Base-by-base conservation (phyloP, 768 basidiomycete genomes). In the Tylopilus balloui region DNA sequence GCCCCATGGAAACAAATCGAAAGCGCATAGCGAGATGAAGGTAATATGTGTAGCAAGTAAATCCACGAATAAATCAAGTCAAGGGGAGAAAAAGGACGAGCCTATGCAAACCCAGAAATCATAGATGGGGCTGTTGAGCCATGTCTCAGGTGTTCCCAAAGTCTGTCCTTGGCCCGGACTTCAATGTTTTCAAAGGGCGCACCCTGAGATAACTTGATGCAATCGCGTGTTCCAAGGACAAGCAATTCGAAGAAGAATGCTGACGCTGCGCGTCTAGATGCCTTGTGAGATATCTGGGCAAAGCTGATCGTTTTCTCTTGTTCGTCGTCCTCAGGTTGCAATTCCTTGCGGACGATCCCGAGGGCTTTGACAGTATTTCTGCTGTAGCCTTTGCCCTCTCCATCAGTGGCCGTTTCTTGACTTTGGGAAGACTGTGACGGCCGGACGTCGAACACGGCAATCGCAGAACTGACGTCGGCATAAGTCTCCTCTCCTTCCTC, bases 201-300 rank as follows among this genome's bases (percentile, higher is more conserved):
- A 6, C 64, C 59, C 65, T 99, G 96, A 7, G 80, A 70, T 37
- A 99, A 69, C 58, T 87, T 82, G 57, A 99, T 73, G 63, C 88
- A 92, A 66, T 97, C 94, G 28, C 90, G 84, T 4, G 95, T 97
- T 10, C 92, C 86, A 1, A 99, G 80, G 2, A 98, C 92, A 24
- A 99, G 83, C 28, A 97, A 70, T 68, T 99, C 96, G 64, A 99
- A 99, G 77, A 99, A 99, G 75, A 99, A 97, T 2, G 92, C 84
- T 1, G 95, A 83, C 1, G 95, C 92, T 12, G 93, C 96, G 35
- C 92, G 83, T 40, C 90, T 85, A 10, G 91, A 88, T 12, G 92
- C 91, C 75, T 90, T 90, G 55, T 87, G 77, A 13, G 90, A 77
- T 73, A 92, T 77, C 60, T 79, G 73, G 34, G 79, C 78, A 73